Base-by-base conservation (phyloP, 768 basidiomycete species). In the Russula virescens region DNA sequence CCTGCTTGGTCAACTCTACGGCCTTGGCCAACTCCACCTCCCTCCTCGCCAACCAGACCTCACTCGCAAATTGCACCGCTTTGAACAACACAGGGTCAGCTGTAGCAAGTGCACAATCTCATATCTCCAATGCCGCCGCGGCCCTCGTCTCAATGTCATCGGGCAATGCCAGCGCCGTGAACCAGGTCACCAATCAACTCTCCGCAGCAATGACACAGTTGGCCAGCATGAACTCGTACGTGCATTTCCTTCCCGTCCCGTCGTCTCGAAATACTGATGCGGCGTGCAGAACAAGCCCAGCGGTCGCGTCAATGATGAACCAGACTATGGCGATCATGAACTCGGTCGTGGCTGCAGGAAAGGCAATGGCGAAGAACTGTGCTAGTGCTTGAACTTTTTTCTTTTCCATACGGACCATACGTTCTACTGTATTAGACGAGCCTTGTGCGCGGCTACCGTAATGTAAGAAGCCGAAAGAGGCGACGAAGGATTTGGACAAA, bases 161-260 rank as follows among this genome's bases (percentile, higher is more conserved):
- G 2, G 13, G 42, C n/a, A n/a, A 55, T 5, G 13, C 18, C 0
- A 31, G 5, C 3, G 26, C n/a, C 11, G n/a, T 31, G 14, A 6
- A 3, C 28, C 31, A 64, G 6, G 40, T 64, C 42, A 55, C 9
- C 9, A 47, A 40, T 14, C 55, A 64, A 47, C n/a, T 64, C 21
- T 35, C 58, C 3, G 14, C 23, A 16, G 63, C 63, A 4, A 45
- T 50, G 46, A 11, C 28, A 16, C 18, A 11, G 31, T 19, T 60
- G 53, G 34, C 18, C 1, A 26, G 2, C 16, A 14, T 54, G 40
- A 58, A 38, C 18, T 45, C 53, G 58, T 64, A 52, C 1, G 63
- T 55, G 26, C 5, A 35, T 38, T 26, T n/a, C 43, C 19, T 3
- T 38, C 1, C 18, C 5, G 1, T 19, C 21, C 34, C 35, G 16